Percentiles rank a stretch among this genome's conserved stretches.
These are phyloP conservation scores for Candida ficus DNA, from an alignment of 805 yeast genomes.

Conservation along the genomic window DNA sequence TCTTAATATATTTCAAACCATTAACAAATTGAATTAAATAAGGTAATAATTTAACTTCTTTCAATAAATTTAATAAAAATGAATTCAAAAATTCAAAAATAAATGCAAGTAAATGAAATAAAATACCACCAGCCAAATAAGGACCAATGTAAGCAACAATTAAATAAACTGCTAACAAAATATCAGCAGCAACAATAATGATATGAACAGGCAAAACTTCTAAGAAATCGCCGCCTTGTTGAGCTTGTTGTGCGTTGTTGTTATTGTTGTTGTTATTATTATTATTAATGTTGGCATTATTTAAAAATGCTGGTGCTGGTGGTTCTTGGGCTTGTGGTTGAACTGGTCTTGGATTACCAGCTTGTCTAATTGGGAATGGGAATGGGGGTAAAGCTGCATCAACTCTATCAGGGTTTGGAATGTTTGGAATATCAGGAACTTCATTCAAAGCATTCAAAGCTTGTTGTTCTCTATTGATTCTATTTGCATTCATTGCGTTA, in stretches of 20 bases:
- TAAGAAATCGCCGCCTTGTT: conserved; percentile 3
- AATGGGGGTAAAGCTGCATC: conserved; percentile 13
- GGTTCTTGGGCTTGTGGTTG: neutral
- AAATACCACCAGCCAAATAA: conserved; percentile 35
- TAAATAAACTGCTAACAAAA: conserved; percentile 31
- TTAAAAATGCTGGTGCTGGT: no score
- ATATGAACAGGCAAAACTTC: conserved; percentile 14
- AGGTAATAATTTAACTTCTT: neutral
- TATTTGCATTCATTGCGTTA: neutral
- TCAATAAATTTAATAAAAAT: conserved; percentile 3
- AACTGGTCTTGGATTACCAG: neutral
- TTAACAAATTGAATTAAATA: neutral
- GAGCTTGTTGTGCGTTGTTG: neutral
- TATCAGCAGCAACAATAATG: conserved; percentile 24
- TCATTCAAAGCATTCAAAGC: neutral
- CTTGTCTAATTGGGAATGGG: conserved; percentile 13
- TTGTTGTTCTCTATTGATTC: no score
- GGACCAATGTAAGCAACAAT: conserved; percentile 43
- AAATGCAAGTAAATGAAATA: conserved; percentile 18
- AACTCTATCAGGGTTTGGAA: conserved; percentile 5
- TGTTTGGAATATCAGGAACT: conserved; percentile 12
- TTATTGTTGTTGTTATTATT: neutral
- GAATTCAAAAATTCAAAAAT: conserved; percentile 5
- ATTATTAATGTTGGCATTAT: neutral
- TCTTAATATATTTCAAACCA: neutral